Base-by-base conservation (phyloP, 441 rosid species). In the Rhodomyrtus psidioides region DNA sequence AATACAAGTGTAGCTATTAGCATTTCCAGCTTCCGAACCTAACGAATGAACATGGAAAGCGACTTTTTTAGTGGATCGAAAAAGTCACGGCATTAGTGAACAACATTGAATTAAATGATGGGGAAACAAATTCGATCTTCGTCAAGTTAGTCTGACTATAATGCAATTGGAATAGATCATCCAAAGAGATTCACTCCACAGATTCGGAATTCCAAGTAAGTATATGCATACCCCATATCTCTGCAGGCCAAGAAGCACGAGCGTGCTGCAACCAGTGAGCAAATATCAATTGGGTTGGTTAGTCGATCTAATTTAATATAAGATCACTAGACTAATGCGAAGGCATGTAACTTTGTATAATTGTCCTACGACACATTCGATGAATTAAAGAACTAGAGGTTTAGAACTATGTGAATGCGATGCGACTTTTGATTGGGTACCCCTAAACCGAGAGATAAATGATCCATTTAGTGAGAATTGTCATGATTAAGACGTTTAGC, bases 171-270 rank as follows among this genome's bases (percentile, higher is more conserved):
- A 56, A 28, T 23, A 51, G 3, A 23, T 49, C 28, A 42, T 57
- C 14, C 85, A 83, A 10, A 12, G 51, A 14, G 5, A 49, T 46
- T 39, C 46, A 53, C 9, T 23, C 15, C 4, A 23, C 12, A 1
- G 12, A 2, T 4, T 24, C n/a, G 26, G 5, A 55, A 23, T 23
- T 23, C 9, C 58, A 23, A 55, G 4, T 5, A 27, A 51, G 55
- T 24, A n/a, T n/a, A n/a, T n/a, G n/a, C n/a, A 86, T 92, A 95
- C 97, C 94, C 95, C 97, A 83, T 91, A 95, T 93, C 86, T 95
- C 83, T 95, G 95, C 85, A 95, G 87, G 87, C 95, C 90, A 87
- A 95, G 94, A 19, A 95, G 91, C 12, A 95, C 56, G 46, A 95
- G 94, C 85, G 96, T 95, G 92, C 94, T 93, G 5, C 58, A 70